These are phyloP conservation scores for Hyphopichia buzzinii DNA, from an alignment of 1,139 yeast genomes.

Conservation along the genomic window DNA sequence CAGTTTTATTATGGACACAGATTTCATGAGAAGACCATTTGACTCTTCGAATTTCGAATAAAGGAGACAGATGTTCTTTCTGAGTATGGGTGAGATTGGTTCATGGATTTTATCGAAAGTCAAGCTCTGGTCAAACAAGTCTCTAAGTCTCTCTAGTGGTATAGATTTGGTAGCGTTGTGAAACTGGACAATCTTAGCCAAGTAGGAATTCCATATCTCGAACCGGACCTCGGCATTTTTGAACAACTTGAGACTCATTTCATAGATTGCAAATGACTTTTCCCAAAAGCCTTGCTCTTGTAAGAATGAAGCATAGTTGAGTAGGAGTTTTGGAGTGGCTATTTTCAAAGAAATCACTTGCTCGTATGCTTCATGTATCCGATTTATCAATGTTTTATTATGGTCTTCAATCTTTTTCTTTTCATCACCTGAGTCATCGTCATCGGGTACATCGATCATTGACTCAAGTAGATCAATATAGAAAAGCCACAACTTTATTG, in stretches of 20 bases:
- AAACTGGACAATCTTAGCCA: constrained; percentile 46
- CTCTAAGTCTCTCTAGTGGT: constrained; percentile 59
- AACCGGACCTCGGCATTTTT: constrained; percentile 54
- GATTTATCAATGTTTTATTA: constrained; percentile 11
- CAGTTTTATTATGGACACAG: constrained; percentile 24
- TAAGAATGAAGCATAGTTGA: constrained; percentile 65
- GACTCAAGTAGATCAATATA: constrained; percentile 76
- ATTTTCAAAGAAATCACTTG: constrained; percentile 59
- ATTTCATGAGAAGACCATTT: constrained; percentile 25
- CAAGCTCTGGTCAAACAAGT: constrained; percentile 63
- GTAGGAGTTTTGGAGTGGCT: constrained; percentile 65
- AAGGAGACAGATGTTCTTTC: constrained; percentile 49
- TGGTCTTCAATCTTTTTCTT: constrained; percentile 19
- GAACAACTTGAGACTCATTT: constrained; percentile 62
- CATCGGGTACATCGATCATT: constrained; percentile 36
- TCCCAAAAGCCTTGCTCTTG: constrained; percentile 49
- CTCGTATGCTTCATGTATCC: constrained; percentile 50
- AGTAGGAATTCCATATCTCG: constrained; percentile 72
- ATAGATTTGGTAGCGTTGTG: constrained; percentile 20
- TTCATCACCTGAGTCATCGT: constrained; percentile 15
- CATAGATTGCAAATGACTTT: constrained; percentile 62
- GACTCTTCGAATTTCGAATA: constrained; percentile 60
- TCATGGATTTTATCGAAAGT: constrained; percentile 1
- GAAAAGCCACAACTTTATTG: constrained; percentile 66
- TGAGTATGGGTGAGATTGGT: constrained; percentile 35